phyloP scores from a whole-genome alignment of 768 basidiomycete species.

The Boletus sp. region DNA sequence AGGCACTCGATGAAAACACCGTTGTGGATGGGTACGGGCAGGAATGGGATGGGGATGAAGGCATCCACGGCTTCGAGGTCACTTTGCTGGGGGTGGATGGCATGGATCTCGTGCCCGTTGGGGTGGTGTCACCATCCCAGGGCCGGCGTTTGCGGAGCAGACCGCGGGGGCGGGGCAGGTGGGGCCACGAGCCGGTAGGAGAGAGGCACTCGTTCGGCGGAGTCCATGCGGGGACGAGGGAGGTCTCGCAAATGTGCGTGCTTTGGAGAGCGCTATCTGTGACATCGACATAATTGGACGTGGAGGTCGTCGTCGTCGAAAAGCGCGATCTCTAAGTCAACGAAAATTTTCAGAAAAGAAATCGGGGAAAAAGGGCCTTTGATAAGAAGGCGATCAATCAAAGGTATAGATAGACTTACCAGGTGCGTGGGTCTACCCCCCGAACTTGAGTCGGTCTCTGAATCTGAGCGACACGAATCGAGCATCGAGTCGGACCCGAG shows the following conservation, averaged over 20 bases:
- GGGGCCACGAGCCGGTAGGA: slow-evolving; percentile 22
- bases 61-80: not conserved
- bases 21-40: slow-evolving; percentile 1
- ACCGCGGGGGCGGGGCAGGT: slow-evolving; percentile 22
- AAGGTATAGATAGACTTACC: slow-evolving; percentile 12
- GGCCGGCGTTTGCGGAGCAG: slow-evolving; percentile 32
- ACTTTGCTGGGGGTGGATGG: slow-evolving; percentile 15
- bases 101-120: not conserved
- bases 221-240: slow-evolving; percentile 4
- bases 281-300: slow-evolving; percentile 30
- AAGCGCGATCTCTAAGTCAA: slow-evolving; percentile 32
- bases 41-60: slow-evolving; percentile 9
- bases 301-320: slow-evolving; percentile 34
- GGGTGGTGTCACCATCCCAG: not conserved
- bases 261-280: not conserved
- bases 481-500: slow-evolving; percentile 23
- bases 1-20: not conserved
- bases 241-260: not conserved
- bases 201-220: slow-evolving; percentile 4
- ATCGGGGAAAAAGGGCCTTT: not conserved
- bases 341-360: not conserved
- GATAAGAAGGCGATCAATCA: not conserved
- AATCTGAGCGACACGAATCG: slow-evolving; percentile 14
- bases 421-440: not conserved
- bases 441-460: slow-evolving; percentile 11